phyloP scores from a whole-genome alignment of 2,329 filamentous ascomycete species.

The Phoma herbarum region DNA sequence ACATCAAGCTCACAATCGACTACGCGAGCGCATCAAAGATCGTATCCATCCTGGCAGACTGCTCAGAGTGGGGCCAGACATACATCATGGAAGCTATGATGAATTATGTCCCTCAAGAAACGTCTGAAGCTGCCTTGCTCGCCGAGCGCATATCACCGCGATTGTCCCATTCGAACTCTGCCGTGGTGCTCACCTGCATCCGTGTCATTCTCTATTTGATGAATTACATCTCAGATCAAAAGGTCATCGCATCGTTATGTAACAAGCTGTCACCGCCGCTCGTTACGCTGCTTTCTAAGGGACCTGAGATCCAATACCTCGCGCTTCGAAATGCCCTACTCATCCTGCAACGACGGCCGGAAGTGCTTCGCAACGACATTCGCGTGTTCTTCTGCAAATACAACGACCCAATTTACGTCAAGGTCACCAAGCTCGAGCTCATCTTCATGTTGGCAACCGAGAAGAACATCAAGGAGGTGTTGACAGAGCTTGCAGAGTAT shows the following conservation, averaged over 20 bases:
- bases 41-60: slow-evolving; percentile 94
- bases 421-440: slow-evolving; percentile 96
- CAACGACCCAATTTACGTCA: slow-evolving; percentile 99
- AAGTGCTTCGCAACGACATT: slow-evolving; percentile 95
- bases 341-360: slow-evolving; percentile 90
- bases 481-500: slow-evolving; percentile 90
- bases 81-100: slow-evolving; percentile 98
- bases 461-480: slow-evolving; percentile 92
- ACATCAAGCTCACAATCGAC: slow-evolving; percentile 97
- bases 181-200: slow-evolving; percentile 95
- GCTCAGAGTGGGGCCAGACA: slow-evolving; percentile 98
- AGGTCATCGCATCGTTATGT: slow-evolving; percentile 85
- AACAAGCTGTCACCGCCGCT: slow-evolving; percentile 93
- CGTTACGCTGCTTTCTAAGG: slow-evolving; percentile 93
- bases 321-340: slow-evolving; percentile 92
- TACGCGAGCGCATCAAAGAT: slow-evolving; percentile 98
- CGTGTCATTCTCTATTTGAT: slow-evolving; percentile 96
- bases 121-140: slow-evolving; percentile 83
- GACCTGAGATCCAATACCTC: slow-evolving; percentile 97
- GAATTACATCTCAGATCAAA: slow-evolving; percentile 96
- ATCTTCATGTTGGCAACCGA: slow-evolving; percentile 99
- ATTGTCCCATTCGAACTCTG: slow-evolving; percentile 94
- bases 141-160: slow-evolving; percentile 96
- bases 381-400: slow-evolving; percentile 99
- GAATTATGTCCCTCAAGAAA: slow-evolving; percentile 95